Percentiles rank a stretch among this genome's conserved stretches.
Evolutionary conservation across 805 yeast genomes (phyloP).

Genomic region (Candida pini): DNA sequence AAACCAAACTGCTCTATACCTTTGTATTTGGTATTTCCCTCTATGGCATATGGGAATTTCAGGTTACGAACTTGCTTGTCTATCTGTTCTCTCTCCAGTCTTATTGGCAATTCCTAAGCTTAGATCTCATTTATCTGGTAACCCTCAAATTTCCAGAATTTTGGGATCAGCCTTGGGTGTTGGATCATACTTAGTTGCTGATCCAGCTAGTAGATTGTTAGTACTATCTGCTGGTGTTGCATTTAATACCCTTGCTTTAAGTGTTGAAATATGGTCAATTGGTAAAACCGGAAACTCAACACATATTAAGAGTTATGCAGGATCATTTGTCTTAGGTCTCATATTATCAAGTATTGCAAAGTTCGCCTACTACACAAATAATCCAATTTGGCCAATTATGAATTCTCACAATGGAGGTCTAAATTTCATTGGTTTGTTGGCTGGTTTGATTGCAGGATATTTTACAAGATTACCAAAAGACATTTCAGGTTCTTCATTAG

Average conservation of each 20-base stretch:
- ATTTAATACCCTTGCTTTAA: constrained; percentile 56
- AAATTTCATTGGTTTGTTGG: constrained; percentile 60
- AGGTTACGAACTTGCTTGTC: constrained; percentile 78
- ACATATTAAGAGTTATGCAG: constrained; percentile 36
- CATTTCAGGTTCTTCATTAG: not conserved
- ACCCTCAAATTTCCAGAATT: constrained; percentile 51
- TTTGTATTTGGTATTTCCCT: constrained; percentile 96
- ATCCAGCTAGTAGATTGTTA: constrained; percentile 67
- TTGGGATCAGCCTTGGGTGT: constrained; percentile 59
- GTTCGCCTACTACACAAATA: constrained; percentile 72
- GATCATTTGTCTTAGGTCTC: constrained; percentile 67
- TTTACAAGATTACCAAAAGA: constrained; percentile 36
- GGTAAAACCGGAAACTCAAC: constrained; percentile 25
- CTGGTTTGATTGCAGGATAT: constrained; percentile 62
- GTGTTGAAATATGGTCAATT: constrained; percentile 42
- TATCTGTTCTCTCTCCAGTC: constrained; percentile 51
- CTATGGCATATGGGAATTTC: constrained; percentile 97
- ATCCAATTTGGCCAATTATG: constrained; percentile 97
- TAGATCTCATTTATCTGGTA: constrained; percentile 31
- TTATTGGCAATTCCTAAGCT: constrained; percentile 25
- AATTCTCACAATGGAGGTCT: constrained; percentile 80
- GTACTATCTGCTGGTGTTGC: constrained; percentile 61
- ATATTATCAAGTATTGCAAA: constrained; percentile 69
- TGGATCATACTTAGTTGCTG: constrained; percentile 64
- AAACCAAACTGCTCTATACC: constrained; percentile 67